Base-by-base conservation (phyloP, 140 eudicot species). In the Oenanthe javanica region DNA sequence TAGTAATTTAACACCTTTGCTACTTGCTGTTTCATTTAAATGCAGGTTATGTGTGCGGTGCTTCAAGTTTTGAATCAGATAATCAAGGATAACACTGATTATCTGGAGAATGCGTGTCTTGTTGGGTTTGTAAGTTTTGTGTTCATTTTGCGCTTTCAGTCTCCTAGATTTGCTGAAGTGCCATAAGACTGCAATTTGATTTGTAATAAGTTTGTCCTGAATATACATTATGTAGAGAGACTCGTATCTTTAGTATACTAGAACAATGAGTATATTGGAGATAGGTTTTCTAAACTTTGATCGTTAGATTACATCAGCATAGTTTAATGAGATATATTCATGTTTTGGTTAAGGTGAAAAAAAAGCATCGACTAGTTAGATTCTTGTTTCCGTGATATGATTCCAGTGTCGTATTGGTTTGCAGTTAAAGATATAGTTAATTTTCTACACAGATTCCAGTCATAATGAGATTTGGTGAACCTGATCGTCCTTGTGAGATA, bases 21-120 rank as follows among this genome's bases (percentile, higher is more conserved):
- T 12, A 55, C n/a, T 40, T n/a, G 7, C 52, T 11, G 6, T 77
- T 61, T 2, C 14, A 18, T 49, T 52, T 77, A 77, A 82, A 77
- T 86, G 86, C 97, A 92, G 97, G 97, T 95, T 67, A 88, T 88
- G 61, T 90, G 97, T 83, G 85, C 97, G 4, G 97, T 92, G 79
- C 92, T 95, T 49, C 99, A 95, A 82, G 92, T 95, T 82, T 82
- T 95, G 49, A 95, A 95, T 80, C 95, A 87, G 86, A 90, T 95
- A 71, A 87, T 95, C 70, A 92, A 92, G 84, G 99, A 92, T 89
- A 92, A 95, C 87, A 88, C 93, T 19, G 97, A 91, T 80, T 84
- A 90, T 78, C 99, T 89, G 86, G 99, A 92, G 82, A 95, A 91
- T 92, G 99, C 99, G 79, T 95, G 97, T 81, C 97, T 92, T 75